Base-by-base conservation (phyloP, 148 eudicot genomes). In the Diospyros lotus region DNA sequence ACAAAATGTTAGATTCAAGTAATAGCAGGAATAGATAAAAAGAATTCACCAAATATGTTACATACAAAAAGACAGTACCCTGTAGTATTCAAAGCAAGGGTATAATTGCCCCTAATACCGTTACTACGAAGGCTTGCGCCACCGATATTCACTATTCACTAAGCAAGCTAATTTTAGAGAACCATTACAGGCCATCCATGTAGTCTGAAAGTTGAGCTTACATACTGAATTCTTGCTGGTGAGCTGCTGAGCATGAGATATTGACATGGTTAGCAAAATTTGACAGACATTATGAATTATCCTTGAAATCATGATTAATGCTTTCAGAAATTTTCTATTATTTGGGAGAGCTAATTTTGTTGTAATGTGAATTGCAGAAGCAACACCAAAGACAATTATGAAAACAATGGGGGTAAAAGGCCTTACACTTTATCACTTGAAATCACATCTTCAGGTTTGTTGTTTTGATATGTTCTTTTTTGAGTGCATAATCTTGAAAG, bases 391-490 rank as follows among this genome's bases (percentile, higher is more conserved):
- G 80, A 84, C 90, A 15, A 89, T 89, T 64, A 73, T 91, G 90
- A 87, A 91, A 78, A 82, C 93, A 72, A 91, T 91, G 97, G 97
- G 97, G 41, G 97, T 91, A 48, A 91, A 91, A 82, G 97, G 97
- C 63, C 89, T 91, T 54, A 91, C 97, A n/a, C 85, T 91, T 67
- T 91, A 91, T 83, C 97, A 91, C 76, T 79, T 91, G 82, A 91
- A 91, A 78, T 89, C 92, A 45, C 96, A 91, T 78, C 88, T 91
- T 75, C 94, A 89, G 92, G 91, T 84, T 75, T 18, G 79, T 67
- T 40, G 10, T 71, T 75, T 71, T 15, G 12, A 4, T 45, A 50
- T 69, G 68, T 67, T 66, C 4, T 48, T 73, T 77, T 65, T 43
- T 9, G 0, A 50, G 67, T 48, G 58, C 58, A 46, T 51, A n/a